Percentiles rank a stretch among this genome's conserved stretches.
Conservation (phyloP, 129 eudicot species). For the Dittrichia graveolens region DNA sequence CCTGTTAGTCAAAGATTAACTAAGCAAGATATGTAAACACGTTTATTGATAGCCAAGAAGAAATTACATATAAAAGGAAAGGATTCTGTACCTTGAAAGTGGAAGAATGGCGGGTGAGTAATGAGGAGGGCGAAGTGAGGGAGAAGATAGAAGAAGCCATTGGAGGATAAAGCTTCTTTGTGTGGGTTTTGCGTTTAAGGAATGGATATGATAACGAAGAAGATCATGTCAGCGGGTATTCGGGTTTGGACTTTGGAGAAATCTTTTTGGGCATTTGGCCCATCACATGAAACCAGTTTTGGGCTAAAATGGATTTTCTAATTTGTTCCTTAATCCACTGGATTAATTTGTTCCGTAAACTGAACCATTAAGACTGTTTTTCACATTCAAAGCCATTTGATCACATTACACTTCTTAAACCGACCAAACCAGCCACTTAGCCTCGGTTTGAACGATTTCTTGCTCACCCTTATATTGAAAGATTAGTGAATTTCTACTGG, state of each 20-base stretch:
- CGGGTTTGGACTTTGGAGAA: not conserved
- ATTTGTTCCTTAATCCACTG: too few relatives aligned
- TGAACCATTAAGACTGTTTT: too few relatives aligned
- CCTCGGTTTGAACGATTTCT: too few relatives aligned
- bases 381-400: too few relatives aligned
- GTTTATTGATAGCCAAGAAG: not conserved
- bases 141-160: conserved; percentile 73
- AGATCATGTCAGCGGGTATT: not conserved
- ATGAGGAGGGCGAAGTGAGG: conserved; percentile 42
- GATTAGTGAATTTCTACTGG: too few relatives aligned
- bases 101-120: conserved; percentile 31
- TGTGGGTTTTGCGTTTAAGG: conserved; percentile 6
- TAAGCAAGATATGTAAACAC: not conserved
- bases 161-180: conserved; percentile 25
- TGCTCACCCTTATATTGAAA: too few relatives aligned
- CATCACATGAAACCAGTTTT: not conserved
- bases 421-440: too few relatives aligned
- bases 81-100: conserved; percentile 37
- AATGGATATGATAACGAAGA: conserved; percentile 23
- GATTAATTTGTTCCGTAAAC: too few relatives aligned
- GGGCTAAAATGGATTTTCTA: not conserved
- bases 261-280: not conserved
- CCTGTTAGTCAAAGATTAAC: conserved; percentile 35
- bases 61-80: not conserved
- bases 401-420: too few relatives aligned